Evolutionary conservation across 2,329 filamentous ascomycete genomes (phyloP), one percentile per base, ranked within the genome.

Genomic region (Arthrobotrys entomopaga): DNA sequence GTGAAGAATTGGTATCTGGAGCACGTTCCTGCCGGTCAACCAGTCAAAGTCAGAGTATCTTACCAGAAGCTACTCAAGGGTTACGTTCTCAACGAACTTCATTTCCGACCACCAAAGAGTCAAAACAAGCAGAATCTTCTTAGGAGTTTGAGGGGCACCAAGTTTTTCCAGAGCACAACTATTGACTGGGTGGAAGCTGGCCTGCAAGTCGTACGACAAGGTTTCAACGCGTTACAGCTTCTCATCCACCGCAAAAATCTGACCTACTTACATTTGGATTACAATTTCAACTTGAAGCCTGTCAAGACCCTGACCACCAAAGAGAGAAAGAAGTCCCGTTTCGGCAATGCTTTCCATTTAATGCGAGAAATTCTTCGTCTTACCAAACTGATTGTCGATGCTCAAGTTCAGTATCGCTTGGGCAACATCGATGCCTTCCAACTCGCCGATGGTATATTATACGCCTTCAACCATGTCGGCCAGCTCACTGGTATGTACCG

Each of bases 181-280:
- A 98, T 99, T 77, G 95, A 99, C 81, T 99, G 95, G 95, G 95
- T 99, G 48, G 95, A 99, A 84, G 95, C 96, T 78, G 95, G 96
- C 83, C 86, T 99, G 80, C 96, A 99, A 83, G 95, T 99, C 76
- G 99, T 95, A 81, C 89, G 95, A 58, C 95, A 99, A 81, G 95
- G 95, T 65, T 99, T 97, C 86, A 99, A 99, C 83, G 99, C 99
- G 94, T 85, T 99, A 72, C 99, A 99, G 80, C 85, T 99, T 61
- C 85, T 99, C 78, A 99, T 99, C 78, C 95, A 99, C 81, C 90
- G 95, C 79, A 99, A 99, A 86, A 99, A 99, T 82, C 84, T 99
- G 78, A 99, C 95, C 0, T 99, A 99, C 80, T 87, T 99, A 65
- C 96, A 99, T 85, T 88, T 99, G 65, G 95, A 99, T 81, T 99